These are phyloP conservation scores for Crataegus laevigata DNA, from an alignment of 306 rosid genomes.

Conservation along the genomic window DNA sequence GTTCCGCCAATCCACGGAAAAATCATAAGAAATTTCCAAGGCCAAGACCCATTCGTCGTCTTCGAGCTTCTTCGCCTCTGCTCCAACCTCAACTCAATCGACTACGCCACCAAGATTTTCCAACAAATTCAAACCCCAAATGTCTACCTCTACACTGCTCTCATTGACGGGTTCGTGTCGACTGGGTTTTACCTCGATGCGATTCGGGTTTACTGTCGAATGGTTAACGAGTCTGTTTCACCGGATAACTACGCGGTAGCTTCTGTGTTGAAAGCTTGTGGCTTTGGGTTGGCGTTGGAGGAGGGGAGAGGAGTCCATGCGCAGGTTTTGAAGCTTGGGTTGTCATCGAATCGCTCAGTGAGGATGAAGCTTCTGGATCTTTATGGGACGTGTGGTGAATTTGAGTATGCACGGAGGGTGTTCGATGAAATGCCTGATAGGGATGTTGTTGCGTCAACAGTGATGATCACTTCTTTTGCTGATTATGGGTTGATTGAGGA, in stretches of 20 bases:
- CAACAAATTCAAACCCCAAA: constrained; percentile 21
- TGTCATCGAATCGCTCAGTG: constrained; percentile 29
- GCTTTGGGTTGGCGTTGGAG: constrained; percentile 11
- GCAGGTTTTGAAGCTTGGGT: constrained; percentile 34
- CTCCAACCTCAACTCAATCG: constrained; percentile 23
- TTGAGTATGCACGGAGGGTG: constrained; percentile 24
- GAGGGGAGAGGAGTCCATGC: constrained; percentile 32
- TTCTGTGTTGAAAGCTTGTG: constrained; percentile 40
- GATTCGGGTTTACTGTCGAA: constrained; percentile 20
- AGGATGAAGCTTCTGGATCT: constrained; percentile 28
- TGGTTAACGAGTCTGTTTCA: constrained; percentile 10
- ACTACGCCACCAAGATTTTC: constrained; percentile 32
- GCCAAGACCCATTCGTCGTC: constrained; percentile 32
- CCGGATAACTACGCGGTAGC: constrained; percentile 29
- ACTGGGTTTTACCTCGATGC: constrained; percentile 24
- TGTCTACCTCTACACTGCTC: constrained; percentile 42
- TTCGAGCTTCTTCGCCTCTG: constrained; percentile 36
- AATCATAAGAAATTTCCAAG: constrained; percentile 18
- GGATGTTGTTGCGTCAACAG: constrained; percentile 29
- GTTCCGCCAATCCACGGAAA: constrained; percentile 20
- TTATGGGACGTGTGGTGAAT: constrained; percentile 30
- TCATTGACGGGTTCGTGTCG: constrained; percentile 29
- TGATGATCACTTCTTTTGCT: constrained; percentile 23
- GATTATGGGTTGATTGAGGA: constrained; percentile 27
- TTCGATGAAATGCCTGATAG: constrained; percentile 38